These are phyloP conservation scores for Candida boidinii DNA, from an alignment of 805 yeast genomes.

Conservation along the genomic window DNA sequence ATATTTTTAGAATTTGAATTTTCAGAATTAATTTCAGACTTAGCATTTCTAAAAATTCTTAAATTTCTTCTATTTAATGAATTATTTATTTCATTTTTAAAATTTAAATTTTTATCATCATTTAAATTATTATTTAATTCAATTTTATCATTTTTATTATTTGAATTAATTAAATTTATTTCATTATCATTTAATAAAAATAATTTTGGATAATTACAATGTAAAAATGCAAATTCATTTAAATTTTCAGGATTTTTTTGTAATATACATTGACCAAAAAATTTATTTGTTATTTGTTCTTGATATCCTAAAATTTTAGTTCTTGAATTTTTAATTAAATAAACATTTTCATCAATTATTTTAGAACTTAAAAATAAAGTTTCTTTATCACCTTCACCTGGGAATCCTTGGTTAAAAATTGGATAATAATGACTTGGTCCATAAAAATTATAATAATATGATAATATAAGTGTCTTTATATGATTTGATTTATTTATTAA, in stretches of 20 bases:
- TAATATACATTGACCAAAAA: constrained; percentile 23
- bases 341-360: constrained; percentile 23
- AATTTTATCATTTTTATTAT: no score
- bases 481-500: constrained; percentile 53
- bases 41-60: constrained; percentile 21
- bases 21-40: constrained; percentile 17
- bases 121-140: neutral
- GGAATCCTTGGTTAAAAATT: constrained; percentile 59
- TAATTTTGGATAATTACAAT: constrained; percentile 24
- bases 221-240: constrained; percentile 18
- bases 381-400: constrained; percentile 80
- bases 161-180: neutral
- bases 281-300: constrained; percentile 14
- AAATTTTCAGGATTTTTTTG: constrained; percentile 20
- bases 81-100: constrained; percentile 11
- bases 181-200: constrained; percentile 1
- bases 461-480: constrained; percentile 45
- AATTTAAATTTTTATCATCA: no score
- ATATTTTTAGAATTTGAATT: neutral
- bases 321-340: constrained; percentile 18
- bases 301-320: constrained; percentile 23
- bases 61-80: constrained; percentile 17
- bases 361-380: constrained; percentile 66
- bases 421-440: constrained; percentile 66
- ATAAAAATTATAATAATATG: constrained; percentile 55